These are phyloP conservation scores for Starmerella bombicola DNA, from an alignment of 805 yeast genomes.

Conservation along the genomic window DNA sequence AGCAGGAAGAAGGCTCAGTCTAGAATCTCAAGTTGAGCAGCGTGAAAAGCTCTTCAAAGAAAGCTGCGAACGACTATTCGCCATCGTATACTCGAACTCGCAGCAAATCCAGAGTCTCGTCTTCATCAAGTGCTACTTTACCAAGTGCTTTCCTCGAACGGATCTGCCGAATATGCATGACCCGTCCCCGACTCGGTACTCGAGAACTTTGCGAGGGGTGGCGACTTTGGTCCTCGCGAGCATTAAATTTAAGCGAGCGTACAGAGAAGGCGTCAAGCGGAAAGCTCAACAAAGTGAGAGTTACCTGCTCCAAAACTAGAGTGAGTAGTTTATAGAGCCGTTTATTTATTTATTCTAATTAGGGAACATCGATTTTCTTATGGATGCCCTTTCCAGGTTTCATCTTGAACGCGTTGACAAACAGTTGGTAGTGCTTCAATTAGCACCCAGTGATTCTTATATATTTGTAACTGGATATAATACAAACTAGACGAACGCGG, in stretches of 20 bases:
- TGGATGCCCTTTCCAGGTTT: too few relatives aligned
- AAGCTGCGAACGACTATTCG: background rate
- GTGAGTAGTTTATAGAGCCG: too few relatives aligned
- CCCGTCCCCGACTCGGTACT: background rate
- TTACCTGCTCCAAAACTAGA: background rate
- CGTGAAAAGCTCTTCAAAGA: background rate
- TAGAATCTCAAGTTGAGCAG: background rate
- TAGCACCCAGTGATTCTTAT: too few relatives aligned
- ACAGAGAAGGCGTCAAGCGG: background rate
- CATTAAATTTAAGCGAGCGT: slow-evolving; percentile 3
- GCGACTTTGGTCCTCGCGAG: slow-evolving; percentile 1
- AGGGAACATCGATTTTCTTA: too few relatives aligned
- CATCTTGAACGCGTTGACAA: too few relatives aligned
- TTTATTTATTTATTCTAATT: too few relatives aligned
- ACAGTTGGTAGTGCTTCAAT: too few relatives aligned
- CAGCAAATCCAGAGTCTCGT: background rate
- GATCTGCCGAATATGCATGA: background rate
- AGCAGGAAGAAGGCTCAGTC: background rate
- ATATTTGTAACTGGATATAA: too few relatives aligned
- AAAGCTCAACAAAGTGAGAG: background rate
- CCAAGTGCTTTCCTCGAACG: background rate
- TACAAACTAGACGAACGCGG: too few relatives aligned
- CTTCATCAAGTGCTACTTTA: background rate
- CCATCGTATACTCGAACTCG: background rate
- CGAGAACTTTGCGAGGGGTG: background rate